Evolutionary conservation across 768 basidiomycete species (phyloP).

Genomic region (Pulveroboletus sp.): DNA sequence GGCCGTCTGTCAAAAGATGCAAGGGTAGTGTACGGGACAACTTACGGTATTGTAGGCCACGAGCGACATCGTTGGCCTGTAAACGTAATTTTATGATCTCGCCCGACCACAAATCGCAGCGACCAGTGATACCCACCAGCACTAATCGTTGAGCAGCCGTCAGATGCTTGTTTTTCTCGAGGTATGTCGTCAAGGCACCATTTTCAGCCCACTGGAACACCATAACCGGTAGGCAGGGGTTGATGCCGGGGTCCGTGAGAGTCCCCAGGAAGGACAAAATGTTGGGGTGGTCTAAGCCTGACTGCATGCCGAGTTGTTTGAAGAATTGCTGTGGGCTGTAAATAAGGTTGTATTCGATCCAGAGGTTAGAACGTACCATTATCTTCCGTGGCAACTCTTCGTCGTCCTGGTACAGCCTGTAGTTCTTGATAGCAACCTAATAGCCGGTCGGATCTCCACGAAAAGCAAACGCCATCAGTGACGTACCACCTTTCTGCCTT

Average conservation of each 20-base stretch:
- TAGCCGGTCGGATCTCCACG: neutral
- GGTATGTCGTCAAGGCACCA: neutral
- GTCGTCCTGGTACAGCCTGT: neutral
- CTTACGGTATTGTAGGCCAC: neutral
- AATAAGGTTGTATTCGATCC: neutral
- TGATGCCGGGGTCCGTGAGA: neutral
- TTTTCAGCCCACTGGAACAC: neutral
- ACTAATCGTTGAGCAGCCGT: neutral
- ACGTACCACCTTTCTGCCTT: neutral
- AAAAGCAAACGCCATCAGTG: neutral
- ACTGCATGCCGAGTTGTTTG: neutral
- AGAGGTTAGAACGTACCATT: neutral
- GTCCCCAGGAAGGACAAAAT: neutral
- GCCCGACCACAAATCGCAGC: neutral
- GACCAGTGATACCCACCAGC: neutral
- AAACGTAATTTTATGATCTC: neutral
- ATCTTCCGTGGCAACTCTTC: neutral
- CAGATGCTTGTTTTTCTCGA: neutral
- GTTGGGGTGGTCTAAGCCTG: neutral
- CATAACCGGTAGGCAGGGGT: neutral
- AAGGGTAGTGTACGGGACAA: too few relatives aligned
- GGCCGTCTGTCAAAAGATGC: neutral
- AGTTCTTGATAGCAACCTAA: neutral
- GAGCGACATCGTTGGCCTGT: neutral
- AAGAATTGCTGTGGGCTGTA: neutral